Evolutionary conservation across 1,139 yeast species (phyloP).

Genomic region (Barnettozyma hawaiiensis): DNA sequence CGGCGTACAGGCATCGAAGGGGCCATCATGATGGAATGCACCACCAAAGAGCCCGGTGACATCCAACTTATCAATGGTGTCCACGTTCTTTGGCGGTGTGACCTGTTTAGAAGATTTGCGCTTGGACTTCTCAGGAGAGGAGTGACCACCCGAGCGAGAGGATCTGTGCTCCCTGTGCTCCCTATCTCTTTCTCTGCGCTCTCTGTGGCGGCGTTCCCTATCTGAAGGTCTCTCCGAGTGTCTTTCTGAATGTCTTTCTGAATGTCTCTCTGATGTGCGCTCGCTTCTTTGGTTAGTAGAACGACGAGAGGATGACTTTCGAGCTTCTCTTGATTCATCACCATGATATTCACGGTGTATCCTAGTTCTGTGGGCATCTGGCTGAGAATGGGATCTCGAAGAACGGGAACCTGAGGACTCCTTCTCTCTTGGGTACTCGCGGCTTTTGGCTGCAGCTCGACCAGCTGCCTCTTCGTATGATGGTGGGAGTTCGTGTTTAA

Average conservation of each 20-base stretch:
- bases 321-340: conserved; percentile 6
- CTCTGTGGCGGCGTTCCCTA: conserved; percentile 11
- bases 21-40: conserved; percentile 97
- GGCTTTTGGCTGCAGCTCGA: conserved; percentile 32
- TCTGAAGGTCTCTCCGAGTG: conserved; percentile 8
- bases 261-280: conserved; percentile 10
- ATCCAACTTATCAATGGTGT: conserved; percentile 89
- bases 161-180: conserved; percentile 11
- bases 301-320: conserved; percentile 4
- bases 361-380: conserved; percentile 20
- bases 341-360: conserved; percentile 19
- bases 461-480: conserved; percentile 69
- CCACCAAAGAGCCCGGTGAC: conserved; percentile 95
- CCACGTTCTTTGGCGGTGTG: conserved; percentile 49
- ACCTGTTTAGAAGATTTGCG: conserved; percentile 15
- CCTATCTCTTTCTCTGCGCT: conserved; percentile 11
- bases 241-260: too few relatives aligned
- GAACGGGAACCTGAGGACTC: conserved; percentile 10
- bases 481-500: conserved; percentile 41
- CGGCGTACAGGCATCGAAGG: conserved; percentile 97
- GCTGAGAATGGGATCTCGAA: conserved; percentile 10
- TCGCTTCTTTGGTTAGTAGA: conserved; percentile 6
- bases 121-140: conserved; percentile 12
- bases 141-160: conserved; percentile 7
- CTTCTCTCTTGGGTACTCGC: conserved; percentile 51